A percentile compares a stretch with the other conserved stretches of the same genome.
Conservation (phyloP, 345 rosid species). For the Lepidium didymum region DNA sequence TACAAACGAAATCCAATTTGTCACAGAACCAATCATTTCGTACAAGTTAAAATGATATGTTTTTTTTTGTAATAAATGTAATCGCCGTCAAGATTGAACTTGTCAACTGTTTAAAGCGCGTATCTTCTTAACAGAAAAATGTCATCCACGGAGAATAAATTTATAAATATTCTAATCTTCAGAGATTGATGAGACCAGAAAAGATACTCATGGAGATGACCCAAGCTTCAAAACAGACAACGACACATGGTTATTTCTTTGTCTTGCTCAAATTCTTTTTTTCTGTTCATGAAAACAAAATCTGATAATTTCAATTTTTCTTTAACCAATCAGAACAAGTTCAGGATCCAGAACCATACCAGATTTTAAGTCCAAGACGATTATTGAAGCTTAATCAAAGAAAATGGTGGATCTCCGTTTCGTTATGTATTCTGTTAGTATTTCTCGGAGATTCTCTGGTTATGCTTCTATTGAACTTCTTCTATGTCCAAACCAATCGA, state of each 20-base stretch:
- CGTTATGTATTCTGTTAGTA: neutral
- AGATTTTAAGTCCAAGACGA: neutral
- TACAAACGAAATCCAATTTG: too few relatives aligned
- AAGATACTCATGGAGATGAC: conserved; percentile 1
- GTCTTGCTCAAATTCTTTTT: neutral
- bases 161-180: neutral
- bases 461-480: neutral
- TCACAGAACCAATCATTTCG: too few relatives aligned
- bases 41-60: too few relatives aligned
- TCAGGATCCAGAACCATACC: conserved; percentile 13
- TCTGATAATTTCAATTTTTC: neutral
- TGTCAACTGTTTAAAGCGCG: too few relatives aligned
- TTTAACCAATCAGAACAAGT: neutral
- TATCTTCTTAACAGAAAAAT: too few relatives aligned
- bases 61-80: too few relatives aligned
- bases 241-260: conserved; percentile 4
- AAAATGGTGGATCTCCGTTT: conserved; percentile 1
- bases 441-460: neutral
- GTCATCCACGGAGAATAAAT: too few relatives aligned
- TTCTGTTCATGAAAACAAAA: neutral
- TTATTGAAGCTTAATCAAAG: neutral
- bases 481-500: neutral
- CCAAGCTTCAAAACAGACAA: conserved; percentile 6
- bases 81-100: too few relatives aligned
- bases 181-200: neutral